These are phyloP conservation scores for Takakia lepidozioides DNA, from an alignment of 225 moss, liverwort and hornwort species.

Conservation along the genomic window DNA sequence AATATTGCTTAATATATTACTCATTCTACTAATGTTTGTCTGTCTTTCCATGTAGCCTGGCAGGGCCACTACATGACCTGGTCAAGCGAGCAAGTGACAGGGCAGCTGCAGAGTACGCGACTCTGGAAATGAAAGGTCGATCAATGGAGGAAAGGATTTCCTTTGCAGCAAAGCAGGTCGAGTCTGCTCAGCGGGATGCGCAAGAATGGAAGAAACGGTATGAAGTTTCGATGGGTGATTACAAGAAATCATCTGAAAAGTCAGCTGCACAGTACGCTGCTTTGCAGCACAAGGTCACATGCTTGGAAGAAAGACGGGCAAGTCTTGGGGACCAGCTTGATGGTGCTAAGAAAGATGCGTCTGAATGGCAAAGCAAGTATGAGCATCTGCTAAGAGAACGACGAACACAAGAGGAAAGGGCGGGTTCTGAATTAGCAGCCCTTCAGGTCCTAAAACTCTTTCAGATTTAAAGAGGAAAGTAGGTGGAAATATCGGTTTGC, in stretches of 20 bases:
- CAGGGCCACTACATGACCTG: constrained; percentile 70
- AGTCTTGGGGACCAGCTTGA: constrained; percentile 41
- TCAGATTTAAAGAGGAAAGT: no score
- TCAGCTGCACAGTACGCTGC: constrained; percentile 43
- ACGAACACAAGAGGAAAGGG: constrained; percentile 43
- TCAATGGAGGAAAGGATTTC: constrained; percentile 61
- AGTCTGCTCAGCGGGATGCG: constrained; percentile 65
- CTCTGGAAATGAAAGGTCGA: constrained; percentile 62
- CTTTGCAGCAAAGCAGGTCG: constrained; percentile 75
- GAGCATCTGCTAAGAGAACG: constrained; percentile 32
- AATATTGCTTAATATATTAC: no score
- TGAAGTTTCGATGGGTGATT: constrained; percentile 48
- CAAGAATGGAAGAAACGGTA: constrained; percentile 93
- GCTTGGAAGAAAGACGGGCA: constrained; percentile 51
- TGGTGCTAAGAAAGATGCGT: constrained; percentile 41
- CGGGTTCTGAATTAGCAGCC: constrained; percentile 48
- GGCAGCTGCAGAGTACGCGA: constrained; percentile 61
- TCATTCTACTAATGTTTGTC: no score
- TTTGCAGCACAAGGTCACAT: constrained; percentile 52
- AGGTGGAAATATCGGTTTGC: no score
- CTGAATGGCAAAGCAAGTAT: constrained; percentile 62
- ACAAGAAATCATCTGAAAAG: constrained; percentile 54
- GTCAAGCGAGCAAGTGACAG: constrained; percentile 76
- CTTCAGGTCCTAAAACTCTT: constrained; percentile 37
- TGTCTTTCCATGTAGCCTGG: constrained; percentile 32